phyloP scores from a whole-genome alignment of 208 protist genomes.

The Blechomonas ayalai region DNA sequence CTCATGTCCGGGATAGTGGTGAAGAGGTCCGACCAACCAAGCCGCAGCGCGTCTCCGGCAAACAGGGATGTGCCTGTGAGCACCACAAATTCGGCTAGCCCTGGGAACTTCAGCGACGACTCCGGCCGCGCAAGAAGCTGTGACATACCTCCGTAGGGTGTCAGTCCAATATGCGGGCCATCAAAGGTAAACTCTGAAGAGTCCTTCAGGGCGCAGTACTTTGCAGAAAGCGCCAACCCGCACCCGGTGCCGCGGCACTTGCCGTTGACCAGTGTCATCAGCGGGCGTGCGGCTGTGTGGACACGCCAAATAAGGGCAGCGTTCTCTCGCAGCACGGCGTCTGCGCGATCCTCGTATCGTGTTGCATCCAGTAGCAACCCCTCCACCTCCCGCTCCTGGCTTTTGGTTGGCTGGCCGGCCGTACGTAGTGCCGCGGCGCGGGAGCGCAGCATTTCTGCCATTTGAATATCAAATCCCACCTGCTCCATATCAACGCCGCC shows the following conservation, averaged over 20 bases:
- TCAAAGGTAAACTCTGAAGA: conserved; percentile 83
- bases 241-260: conserved; percentile 81
- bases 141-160: conserved; percentile 76
- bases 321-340: conserved; percentile 66
- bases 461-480: conserved; percentile 59
- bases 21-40: conserved; percentile 89
- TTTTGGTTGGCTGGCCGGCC: not conserved
- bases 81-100: conserved; percentile 86
- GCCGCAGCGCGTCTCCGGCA: conserved; percentile 77
- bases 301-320: conserved; percentile 73
- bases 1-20: conserved; percentile 78
- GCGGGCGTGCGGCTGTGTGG: conserved; percentile 67
- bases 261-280: conserved; percentile 87
- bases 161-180: conserved; percentile 74
- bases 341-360: conserved; percentile 70
- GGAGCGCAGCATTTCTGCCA: conserved; percentile 41
- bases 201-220: conserved; percentile 82
- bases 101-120: conserved; percentile 87
- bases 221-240: conserved; percentile 74
- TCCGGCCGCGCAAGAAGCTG: conserved; percentile 73
- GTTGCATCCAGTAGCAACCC: conserved; percentile 54
- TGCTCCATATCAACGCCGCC: conserved; percentile 62
- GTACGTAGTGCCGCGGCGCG: conserved; percentile 17
- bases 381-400: conserved; percentile 23
- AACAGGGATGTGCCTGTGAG: conserved; percentile 87